phyloP scores from a whole-genome alignment of 176 grass and related monocot species.

The Themeda triandra region DNA sequence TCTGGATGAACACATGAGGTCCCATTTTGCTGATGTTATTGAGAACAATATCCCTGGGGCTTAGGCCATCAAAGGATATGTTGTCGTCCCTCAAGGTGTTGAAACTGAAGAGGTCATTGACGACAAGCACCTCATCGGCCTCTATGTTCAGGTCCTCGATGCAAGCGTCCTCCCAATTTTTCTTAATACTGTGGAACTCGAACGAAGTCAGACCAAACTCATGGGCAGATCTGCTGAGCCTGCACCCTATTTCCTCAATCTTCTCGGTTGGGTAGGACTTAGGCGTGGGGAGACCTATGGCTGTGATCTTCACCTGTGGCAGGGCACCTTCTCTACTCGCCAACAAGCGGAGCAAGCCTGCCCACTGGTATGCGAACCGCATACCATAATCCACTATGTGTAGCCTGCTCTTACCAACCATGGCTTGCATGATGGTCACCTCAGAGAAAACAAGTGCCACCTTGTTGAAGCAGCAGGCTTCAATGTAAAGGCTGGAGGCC shows the following conservation, averaged over 20 bases:
- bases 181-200: slow-evolving; percentile 13
- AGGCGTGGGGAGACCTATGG: neutral
- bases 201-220: slow-evolving; percentile 34
- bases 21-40: no score
- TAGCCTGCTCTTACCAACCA: slow-evolving; percentile 11
- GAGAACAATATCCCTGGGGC: no score
- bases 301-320: slow-evolving; percentile 42
- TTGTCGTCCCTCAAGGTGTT: neutral
- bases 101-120: slow-evolving; percentile 16
- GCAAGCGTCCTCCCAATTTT: slow-evolving; percentile 26
- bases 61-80: no score
- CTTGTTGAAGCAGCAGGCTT: no score
- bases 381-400: slow-evolving; percentile 48
- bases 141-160: slow-evolving; percentile 27
- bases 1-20: no score
- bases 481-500: neutral
- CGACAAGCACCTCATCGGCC: slow-evolving; percentile 35
- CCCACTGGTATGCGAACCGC: slow-evolving; percentile 41
- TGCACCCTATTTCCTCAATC: slow-evolving; percentile 34
- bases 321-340: slow-evolving; percentile 18
- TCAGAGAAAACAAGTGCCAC: neutral
- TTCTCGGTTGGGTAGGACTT: slow-evolving; percentile 16
- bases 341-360: slow-evolving; percentile 5
- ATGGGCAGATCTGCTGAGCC: slow-evolving; percentile 12
- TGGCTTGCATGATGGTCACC: neutral